Percentiles rank a stretch among this genome's conserved stretches.
Evolutionary conservation across 345 rosid genomes (phyloP).

Genomic region (Schrenkiella parvula): DNA sequence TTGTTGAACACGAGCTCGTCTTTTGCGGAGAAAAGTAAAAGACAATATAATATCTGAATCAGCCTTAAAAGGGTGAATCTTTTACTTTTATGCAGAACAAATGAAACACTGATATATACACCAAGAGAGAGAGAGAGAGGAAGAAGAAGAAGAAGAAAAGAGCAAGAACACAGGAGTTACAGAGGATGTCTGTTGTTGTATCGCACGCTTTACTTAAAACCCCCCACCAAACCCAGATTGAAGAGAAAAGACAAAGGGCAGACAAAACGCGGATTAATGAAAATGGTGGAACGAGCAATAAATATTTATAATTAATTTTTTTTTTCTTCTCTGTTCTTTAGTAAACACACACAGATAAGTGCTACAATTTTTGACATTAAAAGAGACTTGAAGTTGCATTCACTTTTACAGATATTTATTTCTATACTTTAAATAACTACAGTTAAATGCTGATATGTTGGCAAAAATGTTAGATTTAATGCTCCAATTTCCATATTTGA

Average conservation of each 20-base stretch:
- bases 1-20: constrained; percentile 8
- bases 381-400: constrained; percentile 22
- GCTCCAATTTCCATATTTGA: background rate
- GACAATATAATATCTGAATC: constrained; percentile 7
- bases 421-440: background rate
- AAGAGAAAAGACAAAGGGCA: constrained; percentile 20
- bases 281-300: background rate
- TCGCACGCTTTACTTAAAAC: constrained; percentile 32
- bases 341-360: background rate
- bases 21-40: background rate
- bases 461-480: background rate
- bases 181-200: constrained; percentile 55
- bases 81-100: constrained; percentile 2
- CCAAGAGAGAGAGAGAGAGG: background rate
- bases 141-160: constrained; percentile 24
- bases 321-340: background rate
- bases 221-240: constrained; percentile 29
- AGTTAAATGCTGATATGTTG: constrained; percentile 2
- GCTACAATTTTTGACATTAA: constrained; percentile 2
- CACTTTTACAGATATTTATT: constrained; percentile 13
- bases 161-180: constrained; percentile 45
- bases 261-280: constrained; percentile 21
- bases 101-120: background rate
- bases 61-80: constrained; percentile 11
- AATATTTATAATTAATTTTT: background rate